These are phyloP conservation scores for Trichoderma sp. DNA, from an alignment of 2,329 filamentous ascomycete species.

Conservation along the genomic window DNA sequence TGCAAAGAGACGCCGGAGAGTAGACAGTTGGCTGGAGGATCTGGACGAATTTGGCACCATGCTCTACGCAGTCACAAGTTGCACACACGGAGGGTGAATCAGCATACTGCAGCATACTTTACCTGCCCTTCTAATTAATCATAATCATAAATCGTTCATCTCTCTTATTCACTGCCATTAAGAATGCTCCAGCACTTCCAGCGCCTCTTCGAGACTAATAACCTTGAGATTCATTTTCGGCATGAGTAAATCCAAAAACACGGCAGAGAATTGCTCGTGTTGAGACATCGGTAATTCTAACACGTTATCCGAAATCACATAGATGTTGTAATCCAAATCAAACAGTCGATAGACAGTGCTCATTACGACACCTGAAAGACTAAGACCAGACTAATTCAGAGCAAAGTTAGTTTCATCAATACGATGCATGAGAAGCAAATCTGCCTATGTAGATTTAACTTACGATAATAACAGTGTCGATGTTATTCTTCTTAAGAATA, in stretches of 20 bases:
- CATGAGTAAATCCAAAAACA: background rate
- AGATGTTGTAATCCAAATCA: slow-evolving; percentile 43
- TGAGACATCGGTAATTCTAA: slow-evolving; percentile 23
- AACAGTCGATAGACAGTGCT: slow-evolving; percentile 42
- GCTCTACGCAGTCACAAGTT: slow-evolving; percentile 48
- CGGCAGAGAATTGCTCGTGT: background rate
- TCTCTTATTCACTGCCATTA: background rate
- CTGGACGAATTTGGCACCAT: slow-evolving; percentile 54
- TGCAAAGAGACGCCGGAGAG: slow-evolving; percentile 33
- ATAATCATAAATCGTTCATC: background rate
- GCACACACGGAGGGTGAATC: slow-evolving; percentile 39
- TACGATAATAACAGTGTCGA: slow-evolving; percentile 41
- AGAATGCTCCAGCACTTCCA: background rate
- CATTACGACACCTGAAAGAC: slow-evolving; percentile 42
- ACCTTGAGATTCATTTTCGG: slow-evolving; percentile 18
- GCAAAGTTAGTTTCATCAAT: background rate
- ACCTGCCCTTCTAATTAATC: background rate
- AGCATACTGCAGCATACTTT: background rate
- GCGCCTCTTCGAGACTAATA: slow-evolving; percentile 10
- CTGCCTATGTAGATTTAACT: slow-evolving; percentile 9
- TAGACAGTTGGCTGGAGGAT: slow-evolving; percentile 48
- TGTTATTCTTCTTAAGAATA: slow-evolving; percentile 37
- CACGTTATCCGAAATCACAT: slow-evolving; percentile 37
- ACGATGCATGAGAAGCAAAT: accelerated
- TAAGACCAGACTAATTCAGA: slow-evolving; percentile 35